Evolutionary conservation across 1,284 basidiomycete species (phyloP).

Genomic region (Rhodotorula sp.): DNA sequence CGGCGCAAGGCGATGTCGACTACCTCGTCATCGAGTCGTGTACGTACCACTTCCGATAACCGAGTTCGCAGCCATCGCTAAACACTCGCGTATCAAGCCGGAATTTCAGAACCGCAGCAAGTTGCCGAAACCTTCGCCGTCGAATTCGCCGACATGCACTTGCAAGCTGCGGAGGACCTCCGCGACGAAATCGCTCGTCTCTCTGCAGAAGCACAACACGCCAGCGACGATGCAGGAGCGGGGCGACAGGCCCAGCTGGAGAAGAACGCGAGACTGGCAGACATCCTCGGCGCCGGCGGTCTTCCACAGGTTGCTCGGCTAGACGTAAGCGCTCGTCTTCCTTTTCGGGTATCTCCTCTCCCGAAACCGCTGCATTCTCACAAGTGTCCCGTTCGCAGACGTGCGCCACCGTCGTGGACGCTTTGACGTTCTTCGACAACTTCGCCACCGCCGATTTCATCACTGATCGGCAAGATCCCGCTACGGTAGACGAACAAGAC

Average conservation of each 20-base stretch:
- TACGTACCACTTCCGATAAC: neutral
- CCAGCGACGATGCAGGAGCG: slow-evolving; percentile 13
- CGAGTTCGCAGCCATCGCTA: fast-evolving
- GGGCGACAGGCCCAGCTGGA: slow-evolving; percentile 37
- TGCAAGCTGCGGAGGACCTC: slow-evolving; percentile 49
- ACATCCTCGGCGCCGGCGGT: slow-evolving; percentile 52
- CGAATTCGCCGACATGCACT: slow-evolving; percentile 50
- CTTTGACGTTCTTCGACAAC: slow-evolving; percentile 49
- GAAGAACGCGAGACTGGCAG: slow-evolving; percentile 47
- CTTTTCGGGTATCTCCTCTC: slow-evolving; percentile 24
- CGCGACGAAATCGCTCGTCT: slow-evolving; percentile 30
- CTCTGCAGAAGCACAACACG: neutral
- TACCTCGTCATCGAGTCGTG: slow-evolving; percentile 53
- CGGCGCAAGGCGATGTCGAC: slow-evolving; percentile 50
- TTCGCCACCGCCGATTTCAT: slow-evolving; percentile 55
- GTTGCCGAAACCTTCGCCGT: slow-evolving; percentile 27
- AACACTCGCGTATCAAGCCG: slow-evolving; percentile 30
- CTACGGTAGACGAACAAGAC: slow-evolving; percentile 52
- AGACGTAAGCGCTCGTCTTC: slow-evolving; percentile 28
- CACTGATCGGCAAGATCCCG: slow-evolving; percentile 47
- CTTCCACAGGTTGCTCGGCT: slow-evolving; percentile 49
- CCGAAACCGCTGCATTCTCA: neutral
- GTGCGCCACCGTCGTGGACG: slow-evolving; percentile 50
- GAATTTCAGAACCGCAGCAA: slow-evolving; percentile 54
- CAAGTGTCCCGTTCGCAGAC: slow-evolving; percentile 40